Percentiles rank a stretch among this genome's conserved stretches.
Evolutionary conservation across 2,329 filamentous ascomycete species (phyloP).

Genomic region (Cladorrhinum sp.): DNA sequence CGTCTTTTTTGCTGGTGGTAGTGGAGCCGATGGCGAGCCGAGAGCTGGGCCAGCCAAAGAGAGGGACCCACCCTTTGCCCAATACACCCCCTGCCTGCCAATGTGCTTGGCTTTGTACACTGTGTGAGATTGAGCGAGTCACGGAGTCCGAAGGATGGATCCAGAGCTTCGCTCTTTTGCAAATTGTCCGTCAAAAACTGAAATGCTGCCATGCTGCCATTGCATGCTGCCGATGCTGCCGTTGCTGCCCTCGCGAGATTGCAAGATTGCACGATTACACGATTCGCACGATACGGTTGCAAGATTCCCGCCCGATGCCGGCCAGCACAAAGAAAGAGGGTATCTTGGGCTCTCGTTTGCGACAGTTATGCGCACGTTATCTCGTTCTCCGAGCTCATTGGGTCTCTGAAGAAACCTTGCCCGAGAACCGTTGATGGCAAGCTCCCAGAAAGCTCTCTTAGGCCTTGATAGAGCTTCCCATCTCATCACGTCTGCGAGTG

Average conservation of each 20-base stretch:
- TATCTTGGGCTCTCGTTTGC: background rate
- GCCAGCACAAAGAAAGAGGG: background rate
- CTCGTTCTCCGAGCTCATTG: background rate
- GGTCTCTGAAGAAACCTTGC: background rate
- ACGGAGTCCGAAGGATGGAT: background rate
- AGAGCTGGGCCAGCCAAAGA: constrained; percentile 14
- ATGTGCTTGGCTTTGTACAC: constrained; percentile 11
- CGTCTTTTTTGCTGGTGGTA: constrained; percentile 13
- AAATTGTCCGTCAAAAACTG: background rate
- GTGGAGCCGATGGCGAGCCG: constrained; percentile 21
- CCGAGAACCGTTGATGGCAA: background rate
- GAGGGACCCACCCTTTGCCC: background rate
- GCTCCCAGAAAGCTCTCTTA: background rate
- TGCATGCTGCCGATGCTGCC: background rate
- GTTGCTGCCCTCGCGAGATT: background rate
- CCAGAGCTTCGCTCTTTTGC: background rate
- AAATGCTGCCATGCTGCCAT: background rate
- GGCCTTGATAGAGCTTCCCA: background rate
- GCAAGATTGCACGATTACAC: background rate
- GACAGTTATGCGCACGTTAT: background rate
- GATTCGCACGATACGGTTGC: background rate
- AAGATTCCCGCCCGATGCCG: background rate
- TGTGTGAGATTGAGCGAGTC: constrained; percentile 2
- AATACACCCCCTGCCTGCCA: background rate
- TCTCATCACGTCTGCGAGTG: background rate